Base-by-base conservation (phyloP, 352 stramenopile genomes). In the Aphanomyces stellatus region DNA sequence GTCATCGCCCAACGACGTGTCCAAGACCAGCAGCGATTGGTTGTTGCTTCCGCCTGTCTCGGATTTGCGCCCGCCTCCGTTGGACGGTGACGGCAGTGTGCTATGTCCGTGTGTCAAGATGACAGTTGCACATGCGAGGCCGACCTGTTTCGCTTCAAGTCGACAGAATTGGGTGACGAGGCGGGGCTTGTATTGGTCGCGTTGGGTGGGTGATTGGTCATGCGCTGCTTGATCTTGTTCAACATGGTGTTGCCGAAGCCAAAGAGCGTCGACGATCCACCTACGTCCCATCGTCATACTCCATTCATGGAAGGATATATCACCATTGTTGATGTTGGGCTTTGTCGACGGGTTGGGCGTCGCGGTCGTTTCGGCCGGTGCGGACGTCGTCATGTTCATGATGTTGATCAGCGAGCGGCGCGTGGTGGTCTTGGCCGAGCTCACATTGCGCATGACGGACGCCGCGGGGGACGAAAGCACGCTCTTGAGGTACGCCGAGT, bases 401-500 rank as follows among this genome's bases (percentile, higher is more conserved):
- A 77, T 65, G 59, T 79, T 80, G 71, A 93, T 93, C 51, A 93
- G 79, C 0, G 82, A 88, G 3, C 85, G 82, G 3, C 91, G 70
- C 13, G 82, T 80, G 78, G 91, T 91, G 8, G 77, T 80, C 66
- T 89, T 88, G 67, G 92, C 37, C 30, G 60, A 28, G 46, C 33
- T 51, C 2, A 67, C 46, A 27, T 67, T 67, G 30, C 60, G 43
- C 60, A 67, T 67, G 43, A 67, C 60, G 2, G 60, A 67, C 34
- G 60, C 60, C 4, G 60, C 84, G 30, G 85, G 85, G 6, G 85
- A 90, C 67, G 91, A 82, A 30, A 94, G 71, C 51, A 94, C 85
- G 41, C 90, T 87, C 71, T 91, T 91, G 59, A 94, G 85, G 75
- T 93, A 94, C 53, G 87, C 76, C 30, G 83, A 94, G 67, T 90